Percentiles rank a stretch among this genome's conserved stretches.
phyloP scores from a whole-genome alignment of 768 basidiomycete species.

The Leccinellum rugosiceps region DNA sequence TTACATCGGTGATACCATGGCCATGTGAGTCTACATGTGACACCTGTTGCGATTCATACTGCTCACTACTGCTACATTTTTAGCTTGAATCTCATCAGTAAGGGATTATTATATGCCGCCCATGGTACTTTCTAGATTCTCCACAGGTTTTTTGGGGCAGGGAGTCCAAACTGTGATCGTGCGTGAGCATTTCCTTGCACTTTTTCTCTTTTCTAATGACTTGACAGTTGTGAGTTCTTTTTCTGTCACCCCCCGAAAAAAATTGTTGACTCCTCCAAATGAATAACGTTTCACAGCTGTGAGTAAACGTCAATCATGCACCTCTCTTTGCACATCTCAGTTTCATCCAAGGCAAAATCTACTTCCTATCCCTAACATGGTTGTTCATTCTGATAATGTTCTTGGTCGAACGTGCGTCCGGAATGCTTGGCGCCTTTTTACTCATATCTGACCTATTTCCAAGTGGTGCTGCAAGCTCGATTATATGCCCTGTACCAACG shows the following conservation, averaged over 20 bases:
- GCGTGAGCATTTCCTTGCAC: not conserved
- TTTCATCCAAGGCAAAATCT: conserved; percentile 1
- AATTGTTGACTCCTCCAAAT: not conserved
- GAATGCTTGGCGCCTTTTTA: not conserved
- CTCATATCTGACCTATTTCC: not conserved
- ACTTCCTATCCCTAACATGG: conserved; percentile 8
- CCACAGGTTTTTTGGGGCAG: conserved; percentile 11
- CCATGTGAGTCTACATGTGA: conserved; percentile 4
- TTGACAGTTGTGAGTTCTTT: conserved; percentile 16
- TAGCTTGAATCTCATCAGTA: conserved; percentile 16
- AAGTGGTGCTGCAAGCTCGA: conserved; percentile 14
- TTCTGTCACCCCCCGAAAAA: not conserved
- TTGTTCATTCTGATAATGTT: not conserved
- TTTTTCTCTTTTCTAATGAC: not conserved
- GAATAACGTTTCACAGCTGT: not conserved
- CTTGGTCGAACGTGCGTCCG: conserved; percentile 5
- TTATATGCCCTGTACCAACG: conserved; percentile 9
- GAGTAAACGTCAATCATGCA: not conserved
- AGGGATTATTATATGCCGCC: not conserved
- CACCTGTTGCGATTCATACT: not conserved
- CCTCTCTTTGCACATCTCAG: not conserved
- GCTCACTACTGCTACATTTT: not conserved
- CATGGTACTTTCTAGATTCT: not conserved
- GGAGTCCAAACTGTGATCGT: conserved; percentile 5
- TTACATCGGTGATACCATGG: conserved; percentile 9